These are phyloP conservation scores for Coniosporium tulheliwenetii DNA, from an alignment of 2,329 filamentous ascomycete species.

Conservation along the genomic window DNA sequence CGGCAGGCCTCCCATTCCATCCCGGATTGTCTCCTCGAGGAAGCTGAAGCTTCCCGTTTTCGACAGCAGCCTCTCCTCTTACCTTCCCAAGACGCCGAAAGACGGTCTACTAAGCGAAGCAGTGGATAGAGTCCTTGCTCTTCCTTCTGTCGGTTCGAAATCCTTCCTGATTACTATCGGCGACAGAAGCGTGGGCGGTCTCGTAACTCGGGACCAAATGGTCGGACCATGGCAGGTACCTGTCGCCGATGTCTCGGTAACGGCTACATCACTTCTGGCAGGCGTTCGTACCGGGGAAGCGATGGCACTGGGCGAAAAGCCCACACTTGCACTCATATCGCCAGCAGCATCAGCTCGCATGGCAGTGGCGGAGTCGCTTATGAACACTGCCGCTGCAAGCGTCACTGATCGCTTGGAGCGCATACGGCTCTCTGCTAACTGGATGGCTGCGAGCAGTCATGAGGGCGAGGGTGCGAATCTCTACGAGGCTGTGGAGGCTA, in stretches of 20 bases:
- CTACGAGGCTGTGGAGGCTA: slow-evolving; percentile 85
- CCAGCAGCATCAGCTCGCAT: slow-evolving; percentile 84
- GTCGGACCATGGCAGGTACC: slow-evolving; percentile 93
- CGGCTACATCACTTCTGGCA: slow-evolving; percentile 60
- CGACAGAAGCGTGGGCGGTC: slow-evolving; percentile 78
- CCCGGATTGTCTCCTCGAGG: slow-evolving; percentile 55
- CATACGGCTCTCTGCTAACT: slow-evolving; percentile 87
- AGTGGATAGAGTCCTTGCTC: slow-evolving; percentile 61
- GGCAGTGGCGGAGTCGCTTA: slow-evolving; percentile 84
- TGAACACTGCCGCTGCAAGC: slow-evolving; percentile 80
- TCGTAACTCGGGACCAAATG: slow-evolving; percentile 84
- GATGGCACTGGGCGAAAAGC: slow-evolving; percentile 96
- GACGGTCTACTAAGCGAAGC: slow-evolving; percentile 49
- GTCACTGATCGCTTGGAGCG: slow-evolving; percentile 57
- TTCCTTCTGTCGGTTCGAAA: slow-evolving; percentile 91
- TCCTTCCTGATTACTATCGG: slow-evolving; percentile 95
- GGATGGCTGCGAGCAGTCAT: slow-evolving; percentile 96
- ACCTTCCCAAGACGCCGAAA: slow-evolving; percentile 41
- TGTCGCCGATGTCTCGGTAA: slow-evolving; percentile 87
- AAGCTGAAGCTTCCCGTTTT: slow-evolving; percentile 55
- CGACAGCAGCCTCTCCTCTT: slow-evolving; percentile 55
- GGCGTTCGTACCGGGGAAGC: slow-evolving; percentile 73
- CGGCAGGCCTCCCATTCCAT: slow-evolving; percentile 72
- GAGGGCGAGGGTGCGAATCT: slow-evolving; percentile 82
- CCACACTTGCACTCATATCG: slow-evolving; percentile 76